Evolutionary conservation across 331 rosid species (phyloP), one percentile per base, ranked within the genome.

Genomic region (Telfairia occidentalis): DNA sequence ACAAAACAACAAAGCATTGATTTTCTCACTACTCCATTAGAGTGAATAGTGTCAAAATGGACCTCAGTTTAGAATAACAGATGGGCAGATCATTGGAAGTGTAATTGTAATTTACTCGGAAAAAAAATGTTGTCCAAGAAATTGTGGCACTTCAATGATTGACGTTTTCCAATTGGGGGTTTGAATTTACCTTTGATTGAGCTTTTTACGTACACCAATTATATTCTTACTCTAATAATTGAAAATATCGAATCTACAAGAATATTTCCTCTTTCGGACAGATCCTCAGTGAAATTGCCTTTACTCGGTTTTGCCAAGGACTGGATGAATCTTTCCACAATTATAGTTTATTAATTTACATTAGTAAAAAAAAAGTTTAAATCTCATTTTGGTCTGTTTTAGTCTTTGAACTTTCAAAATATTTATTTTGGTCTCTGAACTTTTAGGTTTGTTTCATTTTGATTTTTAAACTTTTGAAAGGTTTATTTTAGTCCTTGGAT

Each of bases 1-100:
- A 61, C 26, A 19, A 34, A 18, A 61, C 26, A 19, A 34, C 48
- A 61, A 77, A 77, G 77, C 46, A 55, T 65, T 79, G 53, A 78
- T 73, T 66, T 82, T 45, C 32, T 66, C 50, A 65, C 5, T 23
- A n/a, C 32, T 7, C 13, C 6, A 26, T 0, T 9, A 54, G 30
- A 9, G 7, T 57, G 11, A 57, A 26, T 57, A 1, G 64, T 46
- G n/a, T n/a, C 52, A 0, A 46, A 15, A n/a, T 46, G 5, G 24
- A 49, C 2, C 24, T 49, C 24, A 48, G 53, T 48, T 49, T 46
- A n/a, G n/a, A n/a, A n/a, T n/a, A n/a, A n/a, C n/a, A n/a, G n/a
- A n/a, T n/a, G n/a, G n/a, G n/a, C n/a, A n/a, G n/a, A n/a, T n/a
- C n/a, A n/a, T n/a, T n/a, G n/a, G n/a, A n/a, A n/a, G n/a, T n/a